A percentile compares a stretch with the other conserved stretches of the same genome.
Conservation (phyloP, 805 yeast genomes). For the Teunomyces kruisii region DNA sequence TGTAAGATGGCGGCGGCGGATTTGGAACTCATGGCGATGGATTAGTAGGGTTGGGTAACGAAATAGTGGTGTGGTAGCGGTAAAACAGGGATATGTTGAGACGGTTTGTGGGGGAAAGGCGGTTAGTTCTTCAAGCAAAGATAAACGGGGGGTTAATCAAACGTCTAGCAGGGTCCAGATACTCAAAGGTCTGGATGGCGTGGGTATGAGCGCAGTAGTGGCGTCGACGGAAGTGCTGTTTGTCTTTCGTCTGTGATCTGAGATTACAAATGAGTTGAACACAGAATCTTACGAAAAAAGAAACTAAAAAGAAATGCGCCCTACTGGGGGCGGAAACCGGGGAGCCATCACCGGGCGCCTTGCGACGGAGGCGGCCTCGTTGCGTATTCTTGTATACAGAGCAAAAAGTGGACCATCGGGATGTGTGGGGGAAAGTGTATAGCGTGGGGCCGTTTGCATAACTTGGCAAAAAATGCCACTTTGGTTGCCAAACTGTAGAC, state of each 20-base stretch:
- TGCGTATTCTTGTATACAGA: neutral
- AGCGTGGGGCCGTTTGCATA: too few species aligned
- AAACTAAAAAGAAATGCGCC: neutral
- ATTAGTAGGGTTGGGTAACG: neutral
- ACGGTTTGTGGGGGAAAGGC: too few species aligned
- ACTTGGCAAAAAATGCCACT: neutral
- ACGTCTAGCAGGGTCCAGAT: neutral
- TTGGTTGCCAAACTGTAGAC: neutral
- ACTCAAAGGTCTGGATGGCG: neutral
- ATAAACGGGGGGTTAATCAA: neutral
- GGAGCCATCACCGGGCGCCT: neutral
- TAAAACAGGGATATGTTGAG: neutral
- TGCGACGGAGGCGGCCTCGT: neutral
- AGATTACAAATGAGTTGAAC: constrained; percentile 4
- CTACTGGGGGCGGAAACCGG: too few species aligned
- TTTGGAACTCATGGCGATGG: constrained; percentile 41
- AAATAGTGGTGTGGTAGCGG: neutral
- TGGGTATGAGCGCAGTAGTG: neutral
- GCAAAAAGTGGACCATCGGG: too few species aligned
- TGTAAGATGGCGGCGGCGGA: constrained; percentile 81
- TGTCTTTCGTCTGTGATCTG: constrained; percentile 2
- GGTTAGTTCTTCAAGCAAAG: neutral
- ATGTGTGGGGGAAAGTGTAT: neutral
- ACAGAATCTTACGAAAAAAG: neutral
- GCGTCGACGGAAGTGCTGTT: constrained; percentile 1